phyloP scores from a whole-genome alignment of 2,329 filamentous ascomycete genomes.

The Pseudocercospora cruenta region DNA sequence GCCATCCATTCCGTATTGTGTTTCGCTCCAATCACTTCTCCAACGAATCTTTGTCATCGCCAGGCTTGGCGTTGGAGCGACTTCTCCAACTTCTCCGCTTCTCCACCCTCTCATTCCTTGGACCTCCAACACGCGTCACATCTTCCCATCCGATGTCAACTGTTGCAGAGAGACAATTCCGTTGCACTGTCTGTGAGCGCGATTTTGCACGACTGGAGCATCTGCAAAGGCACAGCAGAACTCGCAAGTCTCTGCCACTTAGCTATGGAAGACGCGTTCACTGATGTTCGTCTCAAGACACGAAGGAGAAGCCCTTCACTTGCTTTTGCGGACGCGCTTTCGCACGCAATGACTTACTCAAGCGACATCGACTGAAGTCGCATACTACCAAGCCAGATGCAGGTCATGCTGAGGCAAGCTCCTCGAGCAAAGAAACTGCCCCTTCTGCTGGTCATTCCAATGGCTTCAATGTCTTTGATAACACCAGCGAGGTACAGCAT shows the following conservation, averaged over 20 bases:
- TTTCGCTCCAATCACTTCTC: background rate
- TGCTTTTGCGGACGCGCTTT: constrained; percentile 21
- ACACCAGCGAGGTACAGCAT: background rate
- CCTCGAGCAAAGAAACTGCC: background rate
- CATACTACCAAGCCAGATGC: background rate
- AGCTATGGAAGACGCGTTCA: background rate
- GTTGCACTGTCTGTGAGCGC: background rate
- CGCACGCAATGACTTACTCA: constrained; percentile 18
- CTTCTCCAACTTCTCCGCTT: constrained; percentile 2
- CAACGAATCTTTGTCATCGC: background rate
- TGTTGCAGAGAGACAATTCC: background rate
- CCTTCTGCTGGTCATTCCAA: background rate
- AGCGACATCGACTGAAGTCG: constrained; percentile 13
- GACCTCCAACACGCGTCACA: background rate
- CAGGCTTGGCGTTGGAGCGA: background rate
- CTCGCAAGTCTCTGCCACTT: background rate
- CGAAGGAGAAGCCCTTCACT: constrained; percentile 20
- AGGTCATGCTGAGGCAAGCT: background rate
- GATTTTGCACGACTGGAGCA: constrained; percentile 12
- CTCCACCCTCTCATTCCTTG: background rate
- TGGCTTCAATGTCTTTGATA: background rate
- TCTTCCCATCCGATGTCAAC: background rate
- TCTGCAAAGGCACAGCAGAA: constrained; percentile 12
- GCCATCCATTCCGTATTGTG: background rate
- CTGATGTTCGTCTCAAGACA: constrained; percentile 14